Conservation (phyloP, 768 basidiomycete species). For the Xerocomellus intermedius region DNA sequence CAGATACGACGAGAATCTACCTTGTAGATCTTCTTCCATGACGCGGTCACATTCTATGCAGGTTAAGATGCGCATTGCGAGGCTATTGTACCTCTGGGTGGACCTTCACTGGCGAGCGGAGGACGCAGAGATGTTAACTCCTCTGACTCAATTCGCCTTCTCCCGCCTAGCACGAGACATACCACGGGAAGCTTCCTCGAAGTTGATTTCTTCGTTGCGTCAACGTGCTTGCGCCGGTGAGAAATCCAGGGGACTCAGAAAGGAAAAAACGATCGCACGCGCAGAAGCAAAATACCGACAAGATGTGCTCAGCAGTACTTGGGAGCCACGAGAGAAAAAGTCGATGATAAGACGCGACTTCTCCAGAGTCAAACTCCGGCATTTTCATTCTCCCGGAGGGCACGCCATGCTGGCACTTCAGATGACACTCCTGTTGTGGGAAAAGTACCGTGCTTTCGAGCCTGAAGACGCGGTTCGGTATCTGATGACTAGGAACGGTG, state of each 20-base stretch:
- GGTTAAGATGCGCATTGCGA: slow-evolving; percentile 57
- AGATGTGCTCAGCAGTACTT: slow-evolving; percentile 19
- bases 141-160: slow-evolving; percentile 33
- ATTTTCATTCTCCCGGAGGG: slow-evolving; percentile 38
- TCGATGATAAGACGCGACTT: slow-evolving; percentile 31
- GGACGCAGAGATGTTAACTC: slow-evolving; percentile 42
- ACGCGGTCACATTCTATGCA: slow-evolving; percentile 43
- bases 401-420: slow-evolving; percentile 46
- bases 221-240: slow-evolving; percentile 22
- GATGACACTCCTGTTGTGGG: slow-evolving; percentile 39
- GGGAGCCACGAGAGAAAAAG: slow-evolving; percentile 28
- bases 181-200: slow-evolving; percentile 25
- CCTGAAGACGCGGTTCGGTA: slow-evolving; percentile 43
- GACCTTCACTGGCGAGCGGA: slow-evolving; percentile 59
- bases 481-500: slow-evolving; percentile 35
- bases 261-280: slow-evolving; percentile 23
- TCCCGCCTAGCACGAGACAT: slow-evolving; percentile 30
- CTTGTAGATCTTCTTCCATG: slow-evolving; percentile 29
- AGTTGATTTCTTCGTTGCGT: slow-evolving; percentile 32
- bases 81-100: slow-evolving; percentile 68
- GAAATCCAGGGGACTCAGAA: slow-evolving; percentile 26
- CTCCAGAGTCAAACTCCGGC: slow-evolving; percentile 28
- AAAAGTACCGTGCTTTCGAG: slow-evolving; percentile 39
- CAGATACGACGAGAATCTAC: slow-evolving; percentile 46
- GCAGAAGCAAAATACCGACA: slow-evolving; percentile 21